Conservation (phyloP, 75 land plant species). For the Cunninghamia lanceolata region DNA sequence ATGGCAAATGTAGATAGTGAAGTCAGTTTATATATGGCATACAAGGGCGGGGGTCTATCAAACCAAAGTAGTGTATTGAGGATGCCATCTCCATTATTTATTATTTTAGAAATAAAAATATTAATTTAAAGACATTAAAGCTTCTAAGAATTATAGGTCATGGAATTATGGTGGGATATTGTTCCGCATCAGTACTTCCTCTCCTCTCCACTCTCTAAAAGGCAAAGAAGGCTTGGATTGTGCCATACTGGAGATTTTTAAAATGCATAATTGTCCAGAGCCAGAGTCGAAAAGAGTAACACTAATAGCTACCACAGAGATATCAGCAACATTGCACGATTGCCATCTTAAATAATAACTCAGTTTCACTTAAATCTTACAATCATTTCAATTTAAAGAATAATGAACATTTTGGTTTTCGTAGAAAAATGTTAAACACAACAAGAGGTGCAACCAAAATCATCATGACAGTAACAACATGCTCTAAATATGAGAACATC, state of each 20-base stretch:
- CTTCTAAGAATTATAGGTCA: background rate
- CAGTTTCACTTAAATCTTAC: background rate
- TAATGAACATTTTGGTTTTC: background rate
- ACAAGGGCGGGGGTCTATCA: background rate
- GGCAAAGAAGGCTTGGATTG: background rate
- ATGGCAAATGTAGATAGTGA: background rate
- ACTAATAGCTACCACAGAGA: background rate
- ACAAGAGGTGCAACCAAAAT: constrained; percentile 10
- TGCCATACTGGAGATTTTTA: background rate
- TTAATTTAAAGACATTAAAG: background rate
- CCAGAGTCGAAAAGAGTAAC: background rate
- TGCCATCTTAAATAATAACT: background rate
- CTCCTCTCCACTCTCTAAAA: background rate
- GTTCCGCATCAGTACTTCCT: background rate
- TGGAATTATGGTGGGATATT: background rate
- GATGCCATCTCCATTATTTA: background rate
- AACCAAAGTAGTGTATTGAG: background rate
- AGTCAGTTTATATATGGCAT: background rate
- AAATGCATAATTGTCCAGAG: background rate
- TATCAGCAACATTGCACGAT: background rate
- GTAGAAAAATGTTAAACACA: background rate
- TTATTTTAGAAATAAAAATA: background rate
- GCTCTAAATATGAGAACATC: background rate
- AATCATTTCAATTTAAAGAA: background rate
- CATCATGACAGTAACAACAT: background rate